Base-by-base conservation (phyloP, 306 rosid species). In the Arachis stenosperma region DNA sequence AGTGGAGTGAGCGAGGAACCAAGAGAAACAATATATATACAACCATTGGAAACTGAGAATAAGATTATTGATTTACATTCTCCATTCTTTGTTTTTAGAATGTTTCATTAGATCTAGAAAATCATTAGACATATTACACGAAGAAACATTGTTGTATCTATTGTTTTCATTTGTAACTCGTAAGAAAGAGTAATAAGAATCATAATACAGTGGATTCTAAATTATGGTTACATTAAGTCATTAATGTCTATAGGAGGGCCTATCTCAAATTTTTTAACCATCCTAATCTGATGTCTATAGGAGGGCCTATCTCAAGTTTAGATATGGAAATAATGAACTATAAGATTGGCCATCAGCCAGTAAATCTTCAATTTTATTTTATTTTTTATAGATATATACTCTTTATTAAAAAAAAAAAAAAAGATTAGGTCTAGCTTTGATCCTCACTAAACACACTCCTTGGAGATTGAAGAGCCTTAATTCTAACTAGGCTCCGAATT, bases 1-100 rank as follows among this genome's bases (percentile, higher is more conserved):
- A 86, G 96, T 78, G 95, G 96, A 74, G 98, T 88, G 70, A 94
- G 91, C 71, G 98, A 90, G 76, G 97, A 94, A 69, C 92, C 98
- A 68, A 84, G 86, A 84, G 91, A 91, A 83, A 59, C 82, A 27
- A 73, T 89, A 71, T 91, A 77, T 43, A 78, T 94, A 27, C 84
- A 86, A 52, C 70, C 98, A 73, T 53, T 89, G 72, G 92, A 94
- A 76, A 80, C 83, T 55, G 87, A 87, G 58, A 74, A 88, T 56
- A 79, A 77, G 80, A 85, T 54, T 60, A 79, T 90, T 12, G 92
- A 91, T 76, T 73, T 94, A 4, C 91, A 78, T 39, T 69, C 86
- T 61, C 88, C 97, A 67, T 71, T 80, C 12, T 82, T 88, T 73
- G 94, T 94, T 77, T 94, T 91, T 67, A 89, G 95, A 80, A 64